phyloP scores from a whole-genome alignment of 129 eudicot species.

The Tagetes patula region DNA sequence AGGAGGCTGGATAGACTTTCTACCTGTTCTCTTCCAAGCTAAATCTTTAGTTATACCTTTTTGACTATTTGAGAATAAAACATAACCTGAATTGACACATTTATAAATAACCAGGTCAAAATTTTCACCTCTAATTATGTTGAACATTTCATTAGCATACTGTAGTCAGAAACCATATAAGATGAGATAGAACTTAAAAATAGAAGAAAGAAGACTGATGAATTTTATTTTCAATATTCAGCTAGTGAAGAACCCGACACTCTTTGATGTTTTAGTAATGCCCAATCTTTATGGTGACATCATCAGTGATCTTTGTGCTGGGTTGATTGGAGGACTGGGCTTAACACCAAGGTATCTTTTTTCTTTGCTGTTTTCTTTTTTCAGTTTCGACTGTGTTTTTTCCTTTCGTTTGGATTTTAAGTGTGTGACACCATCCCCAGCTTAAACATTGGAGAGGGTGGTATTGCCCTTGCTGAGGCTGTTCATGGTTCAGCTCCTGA shows the following conservation, averaged over 20 bases:
- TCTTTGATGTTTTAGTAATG: constrained; percentile 95
- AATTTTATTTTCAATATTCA: constrained; percentile 29
- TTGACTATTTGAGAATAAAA: neutral
- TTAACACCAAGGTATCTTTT: constrained; percentile 83
- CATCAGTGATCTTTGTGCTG: constrained; percentile 98
- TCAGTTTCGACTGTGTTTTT: constrained; percentile 9
- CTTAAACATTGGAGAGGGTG: constrained; percentile 94
- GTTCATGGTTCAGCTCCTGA: constrained; percentile 99
- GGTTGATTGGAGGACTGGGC: constrained; percentile 94
- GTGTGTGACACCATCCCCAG: constrained; percentile 35
- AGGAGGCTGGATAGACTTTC: neutral
- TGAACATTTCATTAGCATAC: neutral
- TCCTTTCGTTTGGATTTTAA: neutral
- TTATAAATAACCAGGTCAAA: neutral
- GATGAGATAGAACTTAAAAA: constrained; percentile 6
- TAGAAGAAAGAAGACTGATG: constrained; percentile 10
- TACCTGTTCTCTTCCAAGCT: neutral
- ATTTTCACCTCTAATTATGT: neutral
- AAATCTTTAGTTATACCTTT: neutral
- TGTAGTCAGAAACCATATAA: neutral
- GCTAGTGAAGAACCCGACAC: constrained; percentile 99
- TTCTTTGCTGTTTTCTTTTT: neutral
- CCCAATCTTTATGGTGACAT: constrained; percentile 98
- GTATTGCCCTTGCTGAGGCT: constrained; percentile 98
- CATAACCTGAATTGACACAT: neutral